A percentile compares a stretch with the other conserved stretches of the same genome.
Evolutionary conservation across 208 protist genomes (phyloP).

Genomic region (Crithidia brevicula): DNA sequence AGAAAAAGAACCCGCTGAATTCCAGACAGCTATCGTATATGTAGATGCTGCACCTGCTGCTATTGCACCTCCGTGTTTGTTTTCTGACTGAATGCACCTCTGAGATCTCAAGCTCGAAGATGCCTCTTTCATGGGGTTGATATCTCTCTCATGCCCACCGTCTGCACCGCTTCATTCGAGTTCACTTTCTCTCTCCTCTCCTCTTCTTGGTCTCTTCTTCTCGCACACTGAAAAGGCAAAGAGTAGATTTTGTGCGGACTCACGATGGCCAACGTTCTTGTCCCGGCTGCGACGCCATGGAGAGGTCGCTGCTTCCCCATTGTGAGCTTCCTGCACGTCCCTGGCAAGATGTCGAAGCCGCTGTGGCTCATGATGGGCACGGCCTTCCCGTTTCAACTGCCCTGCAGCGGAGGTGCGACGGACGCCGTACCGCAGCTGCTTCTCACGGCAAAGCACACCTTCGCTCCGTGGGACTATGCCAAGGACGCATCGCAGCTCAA

Average conservation of each 20-base stretch:
- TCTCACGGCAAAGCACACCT: conserved; percentile 84
- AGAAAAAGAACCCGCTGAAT: too few relatives aligned
- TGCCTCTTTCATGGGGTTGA: too few relatives aligned
- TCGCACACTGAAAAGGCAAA: too few relatives aligned
- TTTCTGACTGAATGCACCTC: too few relatives aligned
- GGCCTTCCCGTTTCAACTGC: conserved; percentile 45
- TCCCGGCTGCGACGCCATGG: conserved; percentile 1
- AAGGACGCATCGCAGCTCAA: conserved; percentile 65
- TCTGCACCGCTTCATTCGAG: too few relatives aligned
- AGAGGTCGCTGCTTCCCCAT: conserved; percentile 53
- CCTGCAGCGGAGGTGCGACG: background rate
- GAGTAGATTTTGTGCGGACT: too few relatives aligned
- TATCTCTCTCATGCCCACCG: too few relatives aligned
- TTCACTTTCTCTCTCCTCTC: too few relatives aligned
- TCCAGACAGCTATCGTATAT: too few relatives aligned
- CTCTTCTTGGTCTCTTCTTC: background rate
- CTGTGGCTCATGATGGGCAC: conserved; percentile 90
- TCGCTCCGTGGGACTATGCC: conserved; percentile 69
- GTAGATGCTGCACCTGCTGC: too few relatives aligned
- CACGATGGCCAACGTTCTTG: background rate
- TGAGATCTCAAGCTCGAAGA: too few relatives aligned
- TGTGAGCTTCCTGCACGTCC: conserved; percentile 81
- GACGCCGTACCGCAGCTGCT: conserved; percentile 34
- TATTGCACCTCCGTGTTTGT: too few relatives aligned
- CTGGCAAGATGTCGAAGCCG: conserved; percentile 80